Evolutionary conservation across 129 eudicot species (phyloP).

Genomic region (Flaveria ramosissima): DNA sequence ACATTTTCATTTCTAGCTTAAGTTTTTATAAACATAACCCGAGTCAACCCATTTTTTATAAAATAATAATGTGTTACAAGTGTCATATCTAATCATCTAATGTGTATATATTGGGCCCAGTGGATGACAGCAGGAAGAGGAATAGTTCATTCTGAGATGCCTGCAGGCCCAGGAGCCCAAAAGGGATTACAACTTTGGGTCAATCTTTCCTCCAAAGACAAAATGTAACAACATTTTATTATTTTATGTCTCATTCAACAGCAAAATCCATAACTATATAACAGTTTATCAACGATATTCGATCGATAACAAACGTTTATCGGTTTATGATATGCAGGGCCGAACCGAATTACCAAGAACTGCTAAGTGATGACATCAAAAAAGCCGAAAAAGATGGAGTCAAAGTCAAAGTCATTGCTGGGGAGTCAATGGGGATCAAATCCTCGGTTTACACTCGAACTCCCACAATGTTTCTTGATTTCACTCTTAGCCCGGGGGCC

Average conservation of each 20-base stretch:
- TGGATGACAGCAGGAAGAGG: constrained; percentile 99
- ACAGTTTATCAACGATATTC: not conserved
- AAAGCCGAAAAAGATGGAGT: constrained; percentile 68
- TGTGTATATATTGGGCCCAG: constrained; percentile 41
- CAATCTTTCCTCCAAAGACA: constrained; percentile 85
- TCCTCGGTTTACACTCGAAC: constrained; percentile 90
- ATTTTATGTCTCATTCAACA: not conserved
- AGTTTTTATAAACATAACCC: no score
- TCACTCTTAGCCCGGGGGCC: constrained; percentile 63
- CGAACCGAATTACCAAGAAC: constrained; percentile 88
- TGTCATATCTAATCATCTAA: not conserved
- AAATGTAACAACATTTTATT: constrained; percentile 55
- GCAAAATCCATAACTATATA: not conserved
- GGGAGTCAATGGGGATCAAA: constrained; percentile 81
- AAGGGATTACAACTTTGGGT: constrained; percentile 91
- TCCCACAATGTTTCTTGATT: constrained; percentile 88
- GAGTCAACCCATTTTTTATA: no score
- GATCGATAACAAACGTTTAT: not conserved
- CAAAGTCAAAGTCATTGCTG: constrained; percentile 72
- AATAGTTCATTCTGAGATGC: constrained; percentile 95
- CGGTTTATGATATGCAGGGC: constrained; percentile 49
- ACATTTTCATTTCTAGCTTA: no score
- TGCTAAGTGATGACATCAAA: constrained; percentile 59
- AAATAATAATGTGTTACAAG: not conserved
- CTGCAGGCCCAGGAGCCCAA: constrained; percentile 73